A percentile compares a stretch with the other conserved stretches of the same genome.
phyloP scores from a whole-genome alignment of 2,329 filamentous ascomycete genomes.

The Ceratocystis destructans region DNA sequence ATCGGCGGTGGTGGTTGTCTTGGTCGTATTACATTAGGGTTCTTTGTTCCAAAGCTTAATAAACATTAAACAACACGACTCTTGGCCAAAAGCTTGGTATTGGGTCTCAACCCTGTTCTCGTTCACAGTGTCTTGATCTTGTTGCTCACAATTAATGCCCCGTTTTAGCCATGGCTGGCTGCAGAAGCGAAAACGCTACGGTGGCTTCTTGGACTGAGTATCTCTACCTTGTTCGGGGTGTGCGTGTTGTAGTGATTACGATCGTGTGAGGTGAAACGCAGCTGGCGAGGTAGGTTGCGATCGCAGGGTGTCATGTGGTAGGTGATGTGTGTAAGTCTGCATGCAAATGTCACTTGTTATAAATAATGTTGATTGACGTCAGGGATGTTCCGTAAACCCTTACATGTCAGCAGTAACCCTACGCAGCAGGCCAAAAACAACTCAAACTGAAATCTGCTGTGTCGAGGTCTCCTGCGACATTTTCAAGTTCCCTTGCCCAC shows the following conservation, averaged over 20 bases:
- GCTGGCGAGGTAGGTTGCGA: too few species aligned
- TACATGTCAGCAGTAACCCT: background rate
- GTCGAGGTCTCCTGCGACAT: background rate
- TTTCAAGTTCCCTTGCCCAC: background rate
- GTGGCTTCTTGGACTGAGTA: background rate
- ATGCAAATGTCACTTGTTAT: background rate
- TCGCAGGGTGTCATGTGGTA: too few species aligned
- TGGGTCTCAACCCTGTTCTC: background rate
- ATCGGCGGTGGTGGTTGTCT: background rate
- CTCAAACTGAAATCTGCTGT: background rate
- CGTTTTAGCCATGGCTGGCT: background rate
- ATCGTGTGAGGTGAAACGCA: background rate
- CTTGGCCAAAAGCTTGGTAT: constrained; percentile 3
- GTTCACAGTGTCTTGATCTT: background rate
- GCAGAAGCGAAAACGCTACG: background rate
- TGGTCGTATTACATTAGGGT: background rate
- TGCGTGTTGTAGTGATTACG: background rate
- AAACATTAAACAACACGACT: background rate
- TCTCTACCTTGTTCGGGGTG: background rate
- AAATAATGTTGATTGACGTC: background rate
- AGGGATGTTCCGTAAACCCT: background rate
- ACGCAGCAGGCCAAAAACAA: background rate
- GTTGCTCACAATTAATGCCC: background rate
- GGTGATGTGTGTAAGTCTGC: too few species aligned
- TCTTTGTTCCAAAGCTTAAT: constrained; percentile 1